Conservation (phyloP, 73 alveolate species). For the Symbiodinium natans region DNA sequence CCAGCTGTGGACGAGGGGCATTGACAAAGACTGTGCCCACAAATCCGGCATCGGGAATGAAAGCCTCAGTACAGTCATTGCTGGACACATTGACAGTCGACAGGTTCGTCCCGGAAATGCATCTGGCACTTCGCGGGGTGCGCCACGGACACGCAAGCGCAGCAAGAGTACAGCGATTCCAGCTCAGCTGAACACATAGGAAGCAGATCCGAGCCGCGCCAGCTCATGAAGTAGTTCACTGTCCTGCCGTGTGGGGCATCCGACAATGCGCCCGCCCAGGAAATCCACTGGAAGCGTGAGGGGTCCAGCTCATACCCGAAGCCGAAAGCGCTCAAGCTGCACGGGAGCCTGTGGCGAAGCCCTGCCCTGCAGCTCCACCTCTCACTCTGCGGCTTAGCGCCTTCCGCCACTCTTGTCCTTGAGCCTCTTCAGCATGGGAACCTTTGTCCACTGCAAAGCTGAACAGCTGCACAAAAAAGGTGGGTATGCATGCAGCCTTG, state of each 20-base stretch:
- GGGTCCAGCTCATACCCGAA: neutral
- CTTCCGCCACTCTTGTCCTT: slow-evolving; percentile 5
- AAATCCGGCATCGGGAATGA: slow-evolving; percentile 30
- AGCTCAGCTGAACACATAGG: neutral
- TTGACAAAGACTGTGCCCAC: slow-evolving; percentile 39
- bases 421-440: slow-evolving; percentile 7
- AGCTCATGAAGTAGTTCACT: slow-evolving; percentile 13
- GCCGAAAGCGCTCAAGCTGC: slow-evolving; percentile 20
- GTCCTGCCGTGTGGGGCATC: neutral
- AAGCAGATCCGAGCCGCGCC: slow-evolving; percentile 1
- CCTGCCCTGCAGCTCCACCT: no score
- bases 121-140: no score
- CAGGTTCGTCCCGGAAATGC: no score
- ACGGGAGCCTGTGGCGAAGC: slow-evolving; percentile 4
- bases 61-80: neutral
- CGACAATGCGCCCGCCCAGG: no score
- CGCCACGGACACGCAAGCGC: neutral
- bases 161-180: neutral
- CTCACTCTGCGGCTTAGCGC: neutral
- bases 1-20: neutral
- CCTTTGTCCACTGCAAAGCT: no score
- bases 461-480: no score
- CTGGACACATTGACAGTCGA: neutral
- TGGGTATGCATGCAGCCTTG: no score
- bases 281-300: no score